Conservation (phyloP, 148 eudicot genomes). For the Dysphania ambrosioides region DNA sequence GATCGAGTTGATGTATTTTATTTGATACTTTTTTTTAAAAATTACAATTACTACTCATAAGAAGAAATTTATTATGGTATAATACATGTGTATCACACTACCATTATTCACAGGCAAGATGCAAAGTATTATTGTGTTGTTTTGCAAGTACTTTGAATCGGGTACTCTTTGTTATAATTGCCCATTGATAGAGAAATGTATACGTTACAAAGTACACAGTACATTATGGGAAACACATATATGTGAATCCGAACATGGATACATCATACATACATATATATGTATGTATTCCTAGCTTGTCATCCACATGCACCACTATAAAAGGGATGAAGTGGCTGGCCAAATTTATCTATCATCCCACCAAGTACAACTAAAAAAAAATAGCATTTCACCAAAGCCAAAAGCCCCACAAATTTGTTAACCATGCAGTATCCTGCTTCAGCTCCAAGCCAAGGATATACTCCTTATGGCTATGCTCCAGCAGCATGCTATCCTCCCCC, state of each 20-base stretch:
- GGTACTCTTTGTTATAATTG: background rate
- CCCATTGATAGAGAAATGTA: too few species aligned
- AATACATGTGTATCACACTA: background rate
- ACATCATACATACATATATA: too few species aligned
- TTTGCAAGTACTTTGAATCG: constrained; percentile 7
- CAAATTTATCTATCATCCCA: background rate
- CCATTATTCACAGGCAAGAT: constrained; percentile 13
- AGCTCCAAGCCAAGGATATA: constrained; percentile 19
- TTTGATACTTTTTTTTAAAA: constrained; percentile 23
- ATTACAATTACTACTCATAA: constrained; percentile 17
- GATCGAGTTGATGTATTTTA: too few species aligned
- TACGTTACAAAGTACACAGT: too few species aligned
- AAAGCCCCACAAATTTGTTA: background rate
- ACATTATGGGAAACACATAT: too few species aligned
- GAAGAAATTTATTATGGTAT: constrained; percentile 13
- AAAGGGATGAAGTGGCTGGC: background rate
- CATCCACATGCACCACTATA: too few species aligned
- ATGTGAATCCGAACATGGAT: too few species aligned
- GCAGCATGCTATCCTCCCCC: constrained; percentile 14
- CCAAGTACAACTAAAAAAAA: background rate
- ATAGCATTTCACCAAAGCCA: background rate
- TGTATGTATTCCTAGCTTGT: too few species aligned
- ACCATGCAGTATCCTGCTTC: constrained; percentile 21
- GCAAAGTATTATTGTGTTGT: constrained; percentile 12
- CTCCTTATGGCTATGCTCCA: constrained; percentile 18